These are phyloP conservation scores for Turnera subulata DNA, from an alignment of 345 rosid species.

Conservation along the genomic window DNA sequence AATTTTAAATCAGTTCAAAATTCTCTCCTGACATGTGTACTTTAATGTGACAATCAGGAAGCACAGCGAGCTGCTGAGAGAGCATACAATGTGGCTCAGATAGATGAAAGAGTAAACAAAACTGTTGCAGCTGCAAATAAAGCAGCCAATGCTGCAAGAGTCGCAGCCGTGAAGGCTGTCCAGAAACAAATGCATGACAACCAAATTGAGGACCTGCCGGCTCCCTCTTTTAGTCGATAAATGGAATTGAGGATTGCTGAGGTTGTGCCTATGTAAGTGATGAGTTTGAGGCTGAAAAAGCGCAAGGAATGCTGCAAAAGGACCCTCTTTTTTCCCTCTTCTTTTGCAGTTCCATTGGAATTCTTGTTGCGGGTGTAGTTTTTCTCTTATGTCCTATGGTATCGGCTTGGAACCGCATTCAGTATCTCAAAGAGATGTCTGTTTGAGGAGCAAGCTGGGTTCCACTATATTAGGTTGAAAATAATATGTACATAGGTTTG, in stretches of 20 bases:
- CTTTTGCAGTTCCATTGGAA: slow-evolving; percentile 1
- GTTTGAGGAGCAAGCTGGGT: slow-evolving; percentile 8
- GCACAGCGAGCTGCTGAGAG: slow-evolving; percentile 60
- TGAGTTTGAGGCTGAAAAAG: background rate
- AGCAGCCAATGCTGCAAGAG: slow-evolving; percentile 87
- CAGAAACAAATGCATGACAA: slow-evolving; percentile 49
- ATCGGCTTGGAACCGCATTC: slow-evolving; percentile 7
- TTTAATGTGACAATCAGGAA: too few species aligned
- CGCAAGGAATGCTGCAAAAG: background rate
- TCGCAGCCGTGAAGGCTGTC: slow-evolving; percentile 71
- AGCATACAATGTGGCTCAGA: slow-evolving; percentile 45
- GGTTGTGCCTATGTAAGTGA: too few species aligned
- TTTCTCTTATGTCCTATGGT: background rate
- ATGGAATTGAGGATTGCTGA: background rate
- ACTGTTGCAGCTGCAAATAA: slow-evolving; percentile 61
- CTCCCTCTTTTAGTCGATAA: slow-evolving; percentile 14
- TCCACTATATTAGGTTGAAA: too few species aligned
- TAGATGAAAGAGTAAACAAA: slow-evolving; percentile 68
- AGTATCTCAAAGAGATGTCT: background rate
- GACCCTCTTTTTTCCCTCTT: background rate
- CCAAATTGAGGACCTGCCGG: slow-evolving; percentile 20
- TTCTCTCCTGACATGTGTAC: too few species aligned
- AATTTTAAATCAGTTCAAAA: too few species aligned
- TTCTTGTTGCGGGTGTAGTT: background rate
- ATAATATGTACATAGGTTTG: slow-evolving; percentile 1